Percentiles rank a stretch among this genome's conserved stretches.
Conservation (phyloP, 1,284 basidiomycete genomes). For the Sparassis latifolia region DNA sequence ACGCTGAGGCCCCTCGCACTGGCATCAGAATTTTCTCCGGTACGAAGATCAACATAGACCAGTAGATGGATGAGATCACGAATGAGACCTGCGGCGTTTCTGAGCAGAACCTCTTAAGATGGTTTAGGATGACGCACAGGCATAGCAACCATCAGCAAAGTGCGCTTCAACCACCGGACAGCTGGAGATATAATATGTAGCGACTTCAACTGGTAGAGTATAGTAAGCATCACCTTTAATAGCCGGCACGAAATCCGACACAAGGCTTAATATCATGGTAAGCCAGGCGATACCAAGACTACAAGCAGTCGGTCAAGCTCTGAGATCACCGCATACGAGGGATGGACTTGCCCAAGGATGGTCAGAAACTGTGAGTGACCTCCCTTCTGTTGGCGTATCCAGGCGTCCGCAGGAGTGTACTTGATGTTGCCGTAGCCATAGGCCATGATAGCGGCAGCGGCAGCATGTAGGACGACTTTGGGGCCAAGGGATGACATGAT, state of each 20-base stretch:
- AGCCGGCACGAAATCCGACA: slow-evolving; percentile 45
- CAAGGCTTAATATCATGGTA: slow-evolving; percentile 44
- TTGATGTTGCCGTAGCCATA: slow-evolving; percentile 40
- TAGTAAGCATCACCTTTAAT: slow-evolving; percentile 27
- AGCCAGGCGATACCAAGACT: slow-evolving; percentile 46
- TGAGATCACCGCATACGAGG: background rate
- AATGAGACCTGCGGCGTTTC: slow-evolving; percentile 43
- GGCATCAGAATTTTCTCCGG: slow-evolving; percentile 47
- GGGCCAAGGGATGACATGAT: background rate
- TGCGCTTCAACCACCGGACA: slow-evolving; percentile 43
- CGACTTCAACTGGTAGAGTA: too few species aligned
- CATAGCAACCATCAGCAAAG: slow-evolving; percentile 53
- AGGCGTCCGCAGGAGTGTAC: slow-evolving; percentile 29
- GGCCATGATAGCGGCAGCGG: slow-evolving; percentile 37
- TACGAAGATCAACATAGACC: slow-evolving; percentile 48
- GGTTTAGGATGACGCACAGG: slow-evolving; percentile 36
- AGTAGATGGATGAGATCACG: slow-evolving; percentile 70
- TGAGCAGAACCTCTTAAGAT: too few species aligned
- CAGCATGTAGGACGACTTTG: slow-evolving; percentile 32
- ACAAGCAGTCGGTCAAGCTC: background rate
- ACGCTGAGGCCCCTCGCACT: slow-evolving; percentile 10
- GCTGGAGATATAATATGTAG: slow-evolving; percentile 21
- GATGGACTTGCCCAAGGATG: slow-evolving; percentile 56
- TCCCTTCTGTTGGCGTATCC: slow-evolving; percentile 44
- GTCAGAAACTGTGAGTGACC: slow-evolving; percentile 71